Evolutionary conservation across 2,329 filamentous ascomycete genomes (phyloP).

Genomic region (Colletotrichum gloeosporioides): DNA sequence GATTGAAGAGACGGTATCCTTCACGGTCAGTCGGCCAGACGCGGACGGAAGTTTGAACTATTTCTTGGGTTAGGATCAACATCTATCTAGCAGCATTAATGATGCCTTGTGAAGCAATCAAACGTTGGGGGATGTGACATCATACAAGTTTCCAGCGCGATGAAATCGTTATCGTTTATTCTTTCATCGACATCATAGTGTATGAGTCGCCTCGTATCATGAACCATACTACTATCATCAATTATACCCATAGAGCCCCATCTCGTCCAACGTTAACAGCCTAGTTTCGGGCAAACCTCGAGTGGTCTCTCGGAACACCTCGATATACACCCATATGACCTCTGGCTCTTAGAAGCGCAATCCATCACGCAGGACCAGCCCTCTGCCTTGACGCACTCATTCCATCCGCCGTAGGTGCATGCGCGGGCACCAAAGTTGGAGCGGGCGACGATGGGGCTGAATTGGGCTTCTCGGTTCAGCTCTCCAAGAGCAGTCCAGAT

Average conservation of each 20-base stretch:
- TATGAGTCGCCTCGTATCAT: not conserved
- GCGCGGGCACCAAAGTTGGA: not conserved
- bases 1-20: not conserved
- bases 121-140: rapidly evolving
- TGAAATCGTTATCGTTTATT: not conserved
- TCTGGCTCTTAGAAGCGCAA: not conserved
- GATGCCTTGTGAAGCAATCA: not conserved
- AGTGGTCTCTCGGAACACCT: not conserved
- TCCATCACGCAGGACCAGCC: not conserved
- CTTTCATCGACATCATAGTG: not conserved
- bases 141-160: not conserved
- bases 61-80: not conserved
- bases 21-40: not conserved
- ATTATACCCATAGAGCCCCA: rapidly evolving
- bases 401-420: not conserved
- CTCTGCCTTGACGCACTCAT: not conserved
- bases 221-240: rapidly evolving
- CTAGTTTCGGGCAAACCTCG: not conserved
- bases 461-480: not conserved
- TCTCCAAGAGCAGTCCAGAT: not conserved
- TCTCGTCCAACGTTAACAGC: not conserved
- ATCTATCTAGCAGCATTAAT: rapidly evolving
- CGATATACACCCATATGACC: not conserved
- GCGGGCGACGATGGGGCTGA: not conserved
- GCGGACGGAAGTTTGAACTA: not conserved